These are phyloP conservation scores for Paraphysoderma sedebokerense DNA, from an alignment of 371 early-diverging fungal genomes.

Conservation along the genomic window DNA sequence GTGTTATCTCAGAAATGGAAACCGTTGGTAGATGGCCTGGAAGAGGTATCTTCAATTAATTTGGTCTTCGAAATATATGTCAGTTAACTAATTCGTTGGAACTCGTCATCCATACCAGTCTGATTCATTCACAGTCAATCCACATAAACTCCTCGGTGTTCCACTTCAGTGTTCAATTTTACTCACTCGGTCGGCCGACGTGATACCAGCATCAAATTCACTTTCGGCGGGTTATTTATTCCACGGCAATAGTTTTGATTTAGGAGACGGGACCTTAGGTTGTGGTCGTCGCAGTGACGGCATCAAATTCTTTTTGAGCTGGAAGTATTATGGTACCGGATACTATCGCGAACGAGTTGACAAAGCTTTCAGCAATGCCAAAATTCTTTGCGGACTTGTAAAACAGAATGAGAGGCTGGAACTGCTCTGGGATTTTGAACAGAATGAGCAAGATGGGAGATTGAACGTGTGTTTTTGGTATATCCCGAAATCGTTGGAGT, in stretches of 20 bases:
- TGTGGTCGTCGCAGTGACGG: constrained; percentile 76
- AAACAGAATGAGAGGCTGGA: not conserved
- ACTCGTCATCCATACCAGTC: constrained; percentile 8
- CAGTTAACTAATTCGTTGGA: not conserved
- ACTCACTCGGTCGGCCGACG: constrained; percentile 14
- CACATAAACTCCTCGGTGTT: constrained; percentile 73
- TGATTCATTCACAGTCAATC: constrained; percentile 61
- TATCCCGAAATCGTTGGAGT: constrained; percentile 15
- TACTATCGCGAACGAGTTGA: constrained; percentile 31
- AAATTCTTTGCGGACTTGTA: constrained; percentile 18
- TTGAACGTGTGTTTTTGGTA: constrained; percentile 54
- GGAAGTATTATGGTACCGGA: constrained; percentile 53
- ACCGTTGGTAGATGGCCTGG: constrained; percentile 28
- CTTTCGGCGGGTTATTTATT: not conserved
- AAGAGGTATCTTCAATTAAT: constrained; percentile 16
- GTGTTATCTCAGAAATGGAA: constrained; percentile 31
- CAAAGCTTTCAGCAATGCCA: constrained; percentile 23
- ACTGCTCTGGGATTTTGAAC: constrained; percentile 13
- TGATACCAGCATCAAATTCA: constrained; percentile 11
- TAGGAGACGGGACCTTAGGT: constrained; percentile 67
- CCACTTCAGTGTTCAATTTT: constrained; percentile 69
- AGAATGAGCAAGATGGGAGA: no score
- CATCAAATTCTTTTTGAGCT: constrained; percentile 60
- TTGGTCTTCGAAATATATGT: not conserved
- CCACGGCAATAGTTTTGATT: constrained; percentile 24